Percentiles rank a stretch among this genome's conserved stretches.
These are phyloP conservation scores for Candida stauntonica DNA, from an alignment of 805 yeast species.

Conservation along the genomic window DNA sequence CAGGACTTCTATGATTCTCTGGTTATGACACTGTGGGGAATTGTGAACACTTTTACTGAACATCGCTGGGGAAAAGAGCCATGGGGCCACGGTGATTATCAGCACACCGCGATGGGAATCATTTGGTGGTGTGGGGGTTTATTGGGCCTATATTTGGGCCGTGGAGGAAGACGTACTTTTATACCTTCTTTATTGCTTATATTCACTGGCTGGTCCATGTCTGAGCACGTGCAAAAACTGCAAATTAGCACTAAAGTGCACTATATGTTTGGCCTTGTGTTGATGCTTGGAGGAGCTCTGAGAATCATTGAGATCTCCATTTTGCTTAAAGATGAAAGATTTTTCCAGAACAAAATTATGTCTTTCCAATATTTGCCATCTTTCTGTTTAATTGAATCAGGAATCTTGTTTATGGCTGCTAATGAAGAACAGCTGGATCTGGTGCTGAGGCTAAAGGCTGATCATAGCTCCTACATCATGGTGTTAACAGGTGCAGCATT, in stretches of 20 bases:
- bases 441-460: conserved; percentile 72
- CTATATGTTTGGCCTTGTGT: conserved; percentile 74
- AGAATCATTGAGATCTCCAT: conserved; percentile 79
- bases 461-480: conserved; percentile 78
- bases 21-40: conserved; percentile 85
- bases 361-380: conserved; percentile 89
- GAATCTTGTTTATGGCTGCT: conserved; percentile 86
- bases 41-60: conserved; percentile 92
- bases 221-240: conserved; percentile 77
- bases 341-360: conserved; percentile 41
- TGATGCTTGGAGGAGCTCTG: conserved; percentile 72
- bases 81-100: conserved; percentile 92
- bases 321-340: conserved; percentile 58
- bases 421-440: conserved; percentile 80
- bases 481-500: conserved; percentile 70
- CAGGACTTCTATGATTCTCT: conserved; percentile 85
- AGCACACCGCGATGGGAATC: conserved; percentile 95
- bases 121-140: conserved; percentile 96
- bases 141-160: conserved; percentile 72
- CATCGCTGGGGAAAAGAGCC: conserved; percentile 89
- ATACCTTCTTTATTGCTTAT: conserved; percentile 79
- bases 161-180: conserved; percentile 64
- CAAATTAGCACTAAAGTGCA: conserved; percentile 83
- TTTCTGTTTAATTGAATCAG: conserved; percentile 71
- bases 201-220: conserved; percentile 93